Percentiles rank a stretch among this genome's conserved stretches.
Evolutionary conservation across 257 asterid genomes (phyloP).

Genomic region (Capsicum rhomboideum): DNA sequence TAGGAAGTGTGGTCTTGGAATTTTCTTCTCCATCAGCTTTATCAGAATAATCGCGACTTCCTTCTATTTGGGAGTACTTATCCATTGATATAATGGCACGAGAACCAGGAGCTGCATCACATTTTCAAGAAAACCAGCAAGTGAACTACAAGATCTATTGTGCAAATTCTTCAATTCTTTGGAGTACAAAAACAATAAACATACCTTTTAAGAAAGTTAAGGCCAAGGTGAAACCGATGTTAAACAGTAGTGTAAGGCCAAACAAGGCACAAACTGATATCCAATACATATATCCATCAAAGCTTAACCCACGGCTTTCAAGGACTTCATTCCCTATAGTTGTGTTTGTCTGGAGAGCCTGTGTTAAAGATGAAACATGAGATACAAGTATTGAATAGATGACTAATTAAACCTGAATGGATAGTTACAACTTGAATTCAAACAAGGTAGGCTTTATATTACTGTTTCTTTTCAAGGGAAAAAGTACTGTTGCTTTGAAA

Average conservation of each 20-base stretch:
- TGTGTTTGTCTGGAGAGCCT: constrained; percentile 31
- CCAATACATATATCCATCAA: constrained; percentile 40
- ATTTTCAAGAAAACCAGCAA: constrained; percentile 2
- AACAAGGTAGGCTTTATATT: background rate
- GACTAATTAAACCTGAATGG: background rate
- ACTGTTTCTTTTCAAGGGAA: background rate
- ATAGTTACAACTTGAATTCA: background rate
- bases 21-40: constrained; percentile 5
- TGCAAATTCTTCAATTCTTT: background rate
- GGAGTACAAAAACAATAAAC: constrained; percentile 11
- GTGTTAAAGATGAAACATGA: background rate
- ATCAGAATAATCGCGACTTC: constrained; percentile 15
- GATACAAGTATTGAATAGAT: background rate
- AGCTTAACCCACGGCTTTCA: constrained; percentile 42
- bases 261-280: constrained; percentile 48
- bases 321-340: constrained; percentile 50
- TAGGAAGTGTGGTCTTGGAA: constrained; percentile 6
- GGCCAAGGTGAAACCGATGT: constrained; percentile 45
- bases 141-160: background rate
- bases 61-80: constrained; percentile 30
- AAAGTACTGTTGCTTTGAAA: background rate
- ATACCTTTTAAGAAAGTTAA: constrained; percentile 48
- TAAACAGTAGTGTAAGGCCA: constrained; percentile 41
- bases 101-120: constrained; percentile 53
- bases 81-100: constrained; percentile 61